Evolutionary conservation across 2,329 filamentous ascomycete species (phyloP), one percentile per base, ranked within the genome.

Genomic region (Pseudocercospora macadamiae): DNA sequence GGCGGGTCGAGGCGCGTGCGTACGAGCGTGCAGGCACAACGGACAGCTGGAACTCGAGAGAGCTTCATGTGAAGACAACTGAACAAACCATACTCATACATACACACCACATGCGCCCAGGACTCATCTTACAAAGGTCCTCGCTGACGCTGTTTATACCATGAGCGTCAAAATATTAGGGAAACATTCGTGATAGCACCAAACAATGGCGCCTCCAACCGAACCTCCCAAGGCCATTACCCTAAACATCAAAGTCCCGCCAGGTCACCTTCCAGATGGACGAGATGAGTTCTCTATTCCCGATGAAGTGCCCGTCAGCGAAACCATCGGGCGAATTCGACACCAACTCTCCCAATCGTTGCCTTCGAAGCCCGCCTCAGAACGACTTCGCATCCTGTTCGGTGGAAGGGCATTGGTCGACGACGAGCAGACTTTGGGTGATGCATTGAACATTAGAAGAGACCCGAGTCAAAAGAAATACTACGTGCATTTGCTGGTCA

Each of bases 331-430:
- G 18, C 75, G 80, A 51, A 73, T 88, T n/a, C 84, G 83, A 63
- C 67, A 75, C 42, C 78, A 74, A 54, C 82, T 88, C 55, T 76
- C 79, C 47, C 68, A 79, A 58, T 71, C 75, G 8, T 70, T 86
- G n/a, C 75, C 81, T 7, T 74, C 74, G 26, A 74, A 75, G 55
- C 79, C 81, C 28, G 52, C 72, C 7, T 75, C 79, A 0, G 70
- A 75, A 16, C 70, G 75, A 42, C 85, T 87, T 73, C 77, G 83
- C 42, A 70, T 88, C 58, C 85, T 87, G 18, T 86, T 85, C 64
- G 74, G 78, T 51, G 85, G 85, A 18, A 77, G 80, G 56, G 78
- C 81, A 25, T 75, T 87, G 5, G 68, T 77, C 5, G 76, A 82
- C 62, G 77, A 82, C 59, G 72, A 74, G 19, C 77, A 79, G 34